Base-by-base conservation (phyloP, 225 moss, liverwort and hornwort genomes). In the Antitrichia curtipendula region DNA sequence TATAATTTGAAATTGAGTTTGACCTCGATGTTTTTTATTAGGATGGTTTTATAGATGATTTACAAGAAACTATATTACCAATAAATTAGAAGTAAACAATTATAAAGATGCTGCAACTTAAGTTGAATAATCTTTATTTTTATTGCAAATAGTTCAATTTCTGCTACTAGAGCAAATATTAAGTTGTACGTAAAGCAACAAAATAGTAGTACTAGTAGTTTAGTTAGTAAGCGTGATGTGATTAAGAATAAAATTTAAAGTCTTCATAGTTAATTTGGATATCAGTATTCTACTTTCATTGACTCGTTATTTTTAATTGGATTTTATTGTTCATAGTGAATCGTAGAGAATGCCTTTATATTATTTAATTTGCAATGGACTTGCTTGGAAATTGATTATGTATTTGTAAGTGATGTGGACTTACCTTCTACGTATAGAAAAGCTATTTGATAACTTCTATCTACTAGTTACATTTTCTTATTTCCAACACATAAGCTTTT, bases 81-180 rank as follows among this genome's bases (percentile, higher is more conserved):
- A 27, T 16, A 9, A 28, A 43, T 43, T 16, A 43, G 0, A 72
- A 72, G 6, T 17, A 72, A 45, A 0, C 17, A 45, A 72, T 71
- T n/a, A n/a, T n/a, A 16, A 45, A 45, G 43, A 6, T 6, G 9
- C 45, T 72, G 45, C 10, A 28, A 41, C 0, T 9, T 0, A 43
- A 24, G 15, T 72, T 28, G 15, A 73, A 47, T 47, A 29, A 11
- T 1, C 4, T 73, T 73, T 29, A 2, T 19, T 47, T 47, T 0
- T 29, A 45, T 47, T 18, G 4, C 47, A 73, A 29, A 47, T 29
- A 10, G 4, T 47, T 73, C 11, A 12, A 18, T 47, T 45, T 47
- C 0, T 45, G 0, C 17, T 10, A 29, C 9, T 0, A 29, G 0
- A 47, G 7, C 2, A 47, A 49, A 73, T 31, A 47, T 49, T 7